Conservation (phyloP, 2,329 filamentous ascomycete genomes). For the Colletotrichum sp. region DNA sequence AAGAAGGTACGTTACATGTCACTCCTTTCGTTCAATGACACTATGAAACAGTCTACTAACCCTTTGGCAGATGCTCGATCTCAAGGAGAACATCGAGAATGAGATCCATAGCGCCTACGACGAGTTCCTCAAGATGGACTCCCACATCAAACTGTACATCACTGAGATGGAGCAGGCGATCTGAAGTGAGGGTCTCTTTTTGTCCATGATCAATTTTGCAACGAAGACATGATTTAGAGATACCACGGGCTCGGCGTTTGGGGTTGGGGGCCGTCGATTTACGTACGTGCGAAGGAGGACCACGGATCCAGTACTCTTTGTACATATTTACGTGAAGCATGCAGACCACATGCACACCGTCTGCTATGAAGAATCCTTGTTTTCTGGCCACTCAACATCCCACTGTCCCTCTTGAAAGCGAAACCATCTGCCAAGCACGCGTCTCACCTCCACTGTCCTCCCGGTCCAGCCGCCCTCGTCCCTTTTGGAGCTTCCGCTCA, state of each 20-base stretch:
- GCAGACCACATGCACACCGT: neutral
- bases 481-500: constrained; percentile 60
- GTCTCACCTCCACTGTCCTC: constrained; percentile 60
- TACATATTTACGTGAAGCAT: neutral
- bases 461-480: constrained; percentile 62
- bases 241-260: constrained; percentile 48
- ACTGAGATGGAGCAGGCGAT: constrained; percentile 97
- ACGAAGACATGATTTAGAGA: constrained; percentile 25
- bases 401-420: constrained; percentile 47
- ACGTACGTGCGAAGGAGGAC: neutral
- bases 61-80: constrained; percentile 82
- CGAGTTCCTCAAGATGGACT: constrained; percentile 97
- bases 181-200: constrained; percentile 21
- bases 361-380: neutral
- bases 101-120: constrained; percentile 91
- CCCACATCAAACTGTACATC: constrained; percentile 96
- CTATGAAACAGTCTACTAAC: constrained; percentile 16
- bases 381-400: constrained; percentile 23
- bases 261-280: constrained; percentile 18
- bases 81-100: constrained; percentile 96
- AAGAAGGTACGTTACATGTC: constrained; percentile 76
- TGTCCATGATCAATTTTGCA: neutral
- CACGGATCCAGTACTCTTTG: neutral
- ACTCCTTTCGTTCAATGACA: neutral
- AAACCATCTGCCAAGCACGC: constrained; percentile 72